phyloP scores from a whole-genome alignment of 352 stramenopile genomes.

The Globisporangium nagaii region DNA sequence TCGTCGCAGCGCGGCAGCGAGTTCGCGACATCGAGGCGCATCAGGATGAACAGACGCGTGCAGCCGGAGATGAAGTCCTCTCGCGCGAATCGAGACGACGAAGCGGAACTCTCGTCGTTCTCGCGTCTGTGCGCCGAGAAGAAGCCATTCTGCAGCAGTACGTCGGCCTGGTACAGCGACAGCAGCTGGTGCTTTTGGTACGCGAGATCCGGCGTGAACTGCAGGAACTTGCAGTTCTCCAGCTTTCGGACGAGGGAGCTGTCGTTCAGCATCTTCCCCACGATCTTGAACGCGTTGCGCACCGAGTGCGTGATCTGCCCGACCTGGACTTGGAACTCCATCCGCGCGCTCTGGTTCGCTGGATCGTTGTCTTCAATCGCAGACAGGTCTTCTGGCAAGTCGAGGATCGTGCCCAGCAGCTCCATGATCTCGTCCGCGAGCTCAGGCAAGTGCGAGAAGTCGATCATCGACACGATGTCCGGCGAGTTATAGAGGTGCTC shows the following conservation, averaged over 20 bases:
- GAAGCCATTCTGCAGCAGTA: constrained; percentile 44
- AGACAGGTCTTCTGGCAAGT: constrained; percentile 72
- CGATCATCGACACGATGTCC: constrained; percentile 50
- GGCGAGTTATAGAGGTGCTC: constrained; percentile 55
- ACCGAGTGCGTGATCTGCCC: constrained; percentile 54
- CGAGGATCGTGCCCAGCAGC: constrained; percentile 64
- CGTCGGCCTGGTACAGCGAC: constrained; percentile 64
- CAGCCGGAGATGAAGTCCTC: constrained; percentile 74
- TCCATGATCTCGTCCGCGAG: constrained; percentile 69
- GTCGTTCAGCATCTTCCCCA: constrained; percentile 63
- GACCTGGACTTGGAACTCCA: constrained; percentile 70
- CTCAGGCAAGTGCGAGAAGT: constrained; percentile 53
- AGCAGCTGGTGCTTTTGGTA: constrained; percentile 73
- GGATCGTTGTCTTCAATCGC: constrained; percentile 33
- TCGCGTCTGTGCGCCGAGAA: constrained; percentile 33
- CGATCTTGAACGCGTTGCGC: constrained; percentile 29
- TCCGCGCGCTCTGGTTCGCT: constrained; percentile 34
- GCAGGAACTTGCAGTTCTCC: constrained; percentile 54
- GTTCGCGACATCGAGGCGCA: constrained; percentile 60
- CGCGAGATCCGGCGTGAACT: constrained; percentile 41
- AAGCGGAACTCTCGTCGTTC: constrained; percentile 23
- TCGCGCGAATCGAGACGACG: constrained; percentile 32
- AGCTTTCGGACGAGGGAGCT: constrained; percentile 38
- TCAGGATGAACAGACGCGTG: constrained; percentile 76
- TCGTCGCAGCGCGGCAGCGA: constrained; percentile 78